Evolutionary conservation across 2,329 filamentous ascomycete species (phyloP), one percentile per base, ranked within the genome.

Genomic region (Aspergillus sp.): DNA sequence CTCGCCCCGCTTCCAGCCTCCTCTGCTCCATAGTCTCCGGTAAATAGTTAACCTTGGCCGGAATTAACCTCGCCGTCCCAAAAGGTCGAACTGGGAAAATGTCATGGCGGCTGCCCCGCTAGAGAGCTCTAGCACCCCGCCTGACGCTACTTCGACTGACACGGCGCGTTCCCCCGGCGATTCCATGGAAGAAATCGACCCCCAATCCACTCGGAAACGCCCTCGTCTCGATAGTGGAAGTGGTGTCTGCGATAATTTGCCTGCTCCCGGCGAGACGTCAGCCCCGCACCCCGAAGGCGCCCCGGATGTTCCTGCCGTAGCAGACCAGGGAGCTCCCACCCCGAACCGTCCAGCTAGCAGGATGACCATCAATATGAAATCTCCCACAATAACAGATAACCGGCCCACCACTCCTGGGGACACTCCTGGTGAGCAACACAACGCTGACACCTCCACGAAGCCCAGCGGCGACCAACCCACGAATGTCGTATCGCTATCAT

Each of bases 361-460:
- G 64, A 74, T 81, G 30, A 80, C 78, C 12, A 80, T 81, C 63
- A 80, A 80, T 59, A 74, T 75, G 64, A 77, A 76, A 59, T 76
- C 74, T 41, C 70, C 74, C 49, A 61, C 63, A 50, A 61, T 63
- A 51, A 56, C 59, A 43, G 62, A 58, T 6, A 53, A 36, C 18
- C 66, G 69, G 57, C 20, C 58, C 24, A 61, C 59, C 8, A 47
- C 43, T 12, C 36, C 56, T 15, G 47, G 56, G n/a, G 60, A 63
- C 22, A 34, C 63, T 18, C 52, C 62, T 6, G 43, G 55, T 38
- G 56, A 62, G 22, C 62, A 62, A 39, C 51, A 63, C 24, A 50
- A 55, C 38, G 42, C 58, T 26, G 64, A 58, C 12, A 62, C 52
- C 53, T 60, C 22, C 55, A 66, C 36, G 18, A 47, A 57, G 60